These are phyloP conservation scores for Fagopyrum tataricum DNA, from an alignment of 148 eudicot genomes.

Conservation along the genomic window DNA sequence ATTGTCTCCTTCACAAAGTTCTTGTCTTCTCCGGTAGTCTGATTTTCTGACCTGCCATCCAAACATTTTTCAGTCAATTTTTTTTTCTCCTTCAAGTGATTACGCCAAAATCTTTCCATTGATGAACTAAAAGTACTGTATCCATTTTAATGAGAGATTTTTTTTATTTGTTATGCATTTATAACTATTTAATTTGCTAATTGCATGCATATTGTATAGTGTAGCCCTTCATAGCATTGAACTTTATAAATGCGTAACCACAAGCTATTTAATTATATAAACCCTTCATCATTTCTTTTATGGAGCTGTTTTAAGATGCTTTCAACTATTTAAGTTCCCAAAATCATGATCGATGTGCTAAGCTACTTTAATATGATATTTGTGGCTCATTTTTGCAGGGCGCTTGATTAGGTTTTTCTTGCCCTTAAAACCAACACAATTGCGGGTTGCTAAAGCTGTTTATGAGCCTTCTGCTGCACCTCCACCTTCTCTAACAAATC, in stretches of 20 bases:
- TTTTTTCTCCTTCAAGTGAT: not conserved
- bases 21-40: not conserved
- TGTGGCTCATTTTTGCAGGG: slow-evolving; percentile 26
- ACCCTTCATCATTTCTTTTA: not conserved
- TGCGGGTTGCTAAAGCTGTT: slow-evolving; percentile 25
- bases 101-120: not conserved
- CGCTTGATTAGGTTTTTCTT: slow-evolving; percentile 26
- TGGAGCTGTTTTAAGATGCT: not conserved
- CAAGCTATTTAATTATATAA: not conserved
- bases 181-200: not conserved
- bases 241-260: not conserved
- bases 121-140: not conserved
- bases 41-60: not conserved
- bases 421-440: slow-evolving; percentile 21
- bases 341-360: not conserved
- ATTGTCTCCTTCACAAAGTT: not conserved
- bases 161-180: not conserved
- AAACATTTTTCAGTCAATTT: not conserved
- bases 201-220: not conserved
- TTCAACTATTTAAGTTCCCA: not conserved
- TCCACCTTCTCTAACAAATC: slow-evolving; percentile 45
- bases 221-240: not conserved
- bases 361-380: not conserved
- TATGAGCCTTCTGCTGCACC: slow-evolving; percentile 21
- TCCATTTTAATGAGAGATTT: not conserved